Conservation (phyloP, 768 basidiomycete species). For the Pleurotus cornucopiae region DNA sequence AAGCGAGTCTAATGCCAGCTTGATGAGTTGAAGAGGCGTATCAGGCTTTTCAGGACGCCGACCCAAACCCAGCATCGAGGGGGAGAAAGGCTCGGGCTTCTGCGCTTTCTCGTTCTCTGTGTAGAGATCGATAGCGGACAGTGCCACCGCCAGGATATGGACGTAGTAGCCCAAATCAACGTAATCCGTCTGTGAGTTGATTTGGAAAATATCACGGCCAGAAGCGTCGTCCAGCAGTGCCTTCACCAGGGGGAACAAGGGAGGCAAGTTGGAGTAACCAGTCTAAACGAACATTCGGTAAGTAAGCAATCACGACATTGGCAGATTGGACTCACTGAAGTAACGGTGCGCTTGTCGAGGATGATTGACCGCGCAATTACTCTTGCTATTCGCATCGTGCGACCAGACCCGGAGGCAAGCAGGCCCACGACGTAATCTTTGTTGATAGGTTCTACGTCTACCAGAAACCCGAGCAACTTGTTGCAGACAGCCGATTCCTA, state of each 20-base stretch:
- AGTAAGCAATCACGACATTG: slow-evolving; percentile 4
- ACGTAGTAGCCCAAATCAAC: slow-evolving; percentile 53
- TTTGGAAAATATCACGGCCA: slow-evolving; percentile 32
- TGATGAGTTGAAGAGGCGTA: slow-evolving; percentile 47
- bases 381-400: slow-evolving; percentile 51
- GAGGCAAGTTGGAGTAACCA: slow-evolving; percentile 39
- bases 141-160: slow-evolving; percentile 52
- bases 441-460: slow-evolving; percentile 39
- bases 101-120: slow-evolving; percentile 39
- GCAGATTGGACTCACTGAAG: slow-evolving; percentile 17
- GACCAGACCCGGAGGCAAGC: slow-evolving; percentile 46
- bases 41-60: slow-evolving; percentile 24
- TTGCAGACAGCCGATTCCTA: slow-evolving; percentile 47
- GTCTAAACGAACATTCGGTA: slow-evolving; percentile 25
- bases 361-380: slow-evolving; percentile 53
- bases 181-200: slow-evolving; percentile 59
- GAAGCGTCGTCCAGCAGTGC: slow-evolving; percentile 37
- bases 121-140: slow-evolving; percentile 58
- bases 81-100: slow-evolving; percentile 4
- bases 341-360: slow-evolving; percentile 19
- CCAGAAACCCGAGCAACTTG: slow-evolving; percentile 38
- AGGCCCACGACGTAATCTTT: slow-evolving; percentile 47
- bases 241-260: slow-evolving; percentile 44
- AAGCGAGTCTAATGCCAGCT: slow-evolving; percentile 41
- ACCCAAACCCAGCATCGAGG: slow-evolving; percentile 17